Conservation (phyloP, 768 basidiomycete species). For the Lactarius trivialis region DNA sequence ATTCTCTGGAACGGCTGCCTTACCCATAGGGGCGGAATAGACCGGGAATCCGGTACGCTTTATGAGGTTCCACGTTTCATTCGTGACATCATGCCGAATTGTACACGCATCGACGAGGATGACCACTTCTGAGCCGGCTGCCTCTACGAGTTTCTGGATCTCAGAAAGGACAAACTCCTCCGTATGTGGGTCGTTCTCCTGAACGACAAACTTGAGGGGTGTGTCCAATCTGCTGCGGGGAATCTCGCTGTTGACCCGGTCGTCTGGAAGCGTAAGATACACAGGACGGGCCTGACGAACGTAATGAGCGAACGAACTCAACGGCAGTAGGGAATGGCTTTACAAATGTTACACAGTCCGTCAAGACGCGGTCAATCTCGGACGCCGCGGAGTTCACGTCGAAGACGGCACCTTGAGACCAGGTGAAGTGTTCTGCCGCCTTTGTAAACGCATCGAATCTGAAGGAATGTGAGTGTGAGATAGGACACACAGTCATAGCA, state of each 20-base stretch:
- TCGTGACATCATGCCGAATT: conserved; percentile 58
- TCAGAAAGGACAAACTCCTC: conserved; percentile 68
- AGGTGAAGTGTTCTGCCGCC: conserved; percentile 69
- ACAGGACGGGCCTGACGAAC: conserved; percentile 67
- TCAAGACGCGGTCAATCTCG: conserved; percentile 75
- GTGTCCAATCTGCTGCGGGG: conserved; percentile 55
- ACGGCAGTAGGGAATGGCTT: background rate
- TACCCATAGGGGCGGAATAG: conserved; percentile 76
- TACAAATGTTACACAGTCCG: conserved; percentile 39
- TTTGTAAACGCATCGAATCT: conserved; percentile 77
- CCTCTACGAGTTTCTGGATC: conserved; percentile 57
- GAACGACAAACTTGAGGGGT: conserved; percentile 45
- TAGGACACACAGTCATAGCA: background rate
- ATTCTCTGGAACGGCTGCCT: conserved; percentile 64
- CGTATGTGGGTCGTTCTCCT: conserved; percentile 48
- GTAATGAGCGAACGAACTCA: background rate
- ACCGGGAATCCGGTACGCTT: conserved; percentile 64
- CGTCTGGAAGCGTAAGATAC: conserved; percentile 81
- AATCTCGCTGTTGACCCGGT: conserved; percentile 66
- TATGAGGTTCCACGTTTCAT: conserved; percentile 58
- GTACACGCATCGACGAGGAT: conserved; percentile 81
- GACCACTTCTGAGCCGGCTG: conserved; percentile 56
- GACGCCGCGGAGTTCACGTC: conserved; percentile 48
- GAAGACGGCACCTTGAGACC: conserved; percentile 55
- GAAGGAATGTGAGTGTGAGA: background rate